phyloP scores from a whole-genome alignment of 805 yeast species.

The Diddensiella transvaalensis region DNA sequence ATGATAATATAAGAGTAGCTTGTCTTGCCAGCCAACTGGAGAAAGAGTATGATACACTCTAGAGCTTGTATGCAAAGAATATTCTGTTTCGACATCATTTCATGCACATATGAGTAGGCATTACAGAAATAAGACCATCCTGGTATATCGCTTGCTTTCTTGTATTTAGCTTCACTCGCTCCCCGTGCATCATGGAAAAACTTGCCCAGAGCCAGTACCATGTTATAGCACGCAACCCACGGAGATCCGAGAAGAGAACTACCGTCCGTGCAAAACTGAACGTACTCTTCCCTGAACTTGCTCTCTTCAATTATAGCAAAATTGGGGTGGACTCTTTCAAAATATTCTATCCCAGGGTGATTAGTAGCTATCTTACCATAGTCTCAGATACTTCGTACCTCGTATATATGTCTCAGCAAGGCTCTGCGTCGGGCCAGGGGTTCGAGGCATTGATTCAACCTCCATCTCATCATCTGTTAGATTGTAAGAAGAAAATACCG shows the following conservation, averaged over 20 bases:
- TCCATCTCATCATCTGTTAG: background rate
- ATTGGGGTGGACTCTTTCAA: background rate
- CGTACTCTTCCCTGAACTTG: background rate
- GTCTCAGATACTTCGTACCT: too few relatives aligned
- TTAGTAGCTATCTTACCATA: too few relatives aligned
- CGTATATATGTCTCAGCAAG: background rate
- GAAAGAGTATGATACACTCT: background rate
- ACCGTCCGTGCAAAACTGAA: background rate
- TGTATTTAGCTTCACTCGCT: background rate
- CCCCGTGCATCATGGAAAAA: background rate
- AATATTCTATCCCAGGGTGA: background rate
- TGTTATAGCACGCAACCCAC: background rate
- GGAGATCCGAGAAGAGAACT: background rate
- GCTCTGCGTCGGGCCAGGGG: background rate
- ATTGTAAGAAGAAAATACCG: background rate
- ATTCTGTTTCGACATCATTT: background rate
- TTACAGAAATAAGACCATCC: background rate
- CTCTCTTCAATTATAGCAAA: background rate
- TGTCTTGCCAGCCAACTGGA: background rate
- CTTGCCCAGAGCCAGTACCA: background rate
- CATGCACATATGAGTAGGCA: background rate
- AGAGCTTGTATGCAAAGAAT: background rate
- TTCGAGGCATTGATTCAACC: background rate
- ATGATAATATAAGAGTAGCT: background rate
- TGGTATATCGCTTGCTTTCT: background rate